Conservation (phyloP, 768 basidiomycete species). For the Phylloporus arenicola region DNA sequence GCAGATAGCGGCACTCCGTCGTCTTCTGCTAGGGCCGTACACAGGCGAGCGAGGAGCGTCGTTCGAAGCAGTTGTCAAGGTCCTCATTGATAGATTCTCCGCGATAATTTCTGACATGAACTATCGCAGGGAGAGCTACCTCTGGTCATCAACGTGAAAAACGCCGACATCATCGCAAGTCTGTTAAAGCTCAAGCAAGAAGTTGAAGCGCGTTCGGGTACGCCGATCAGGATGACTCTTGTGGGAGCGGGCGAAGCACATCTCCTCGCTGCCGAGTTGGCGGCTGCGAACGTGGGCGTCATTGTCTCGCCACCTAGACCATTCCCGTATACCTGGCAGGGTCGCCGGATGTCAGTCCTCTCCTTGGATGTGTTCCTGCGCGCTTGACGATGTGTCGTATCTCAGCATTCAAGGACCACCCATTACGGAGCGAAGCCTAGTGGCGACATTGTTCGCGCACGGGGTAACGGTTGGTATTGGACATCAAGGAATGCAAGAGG, state of each 20-base stretch:
- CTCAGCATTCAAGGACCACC: conserved; percentile 66
- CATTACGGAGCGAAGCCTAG: conserved; percentile 56
- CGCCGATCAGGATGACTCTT: conserved; percentile 42
- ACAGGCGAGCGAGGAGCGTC: conserved; percentile 20
- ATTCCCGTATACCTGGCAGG: conserved; percentile 64
- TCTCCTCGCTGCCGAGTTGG: conserved; percentile 41
- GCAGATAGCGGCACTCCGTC: conserved; percentile 53
- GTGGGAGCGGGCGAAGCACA: conserved; percentile 55
- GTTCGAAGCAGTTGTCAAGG: conserved; percentile 37
- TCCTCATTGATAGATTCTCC: conserved; percentile 12
- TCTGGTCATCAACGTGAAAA: conserved; percentile 62
- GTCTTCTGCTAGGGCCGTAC: conserved; percentile 36
- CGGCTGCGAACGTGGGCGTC: conserved; percentile 60
- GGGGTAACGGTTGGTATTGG: conserved; percentile 65
- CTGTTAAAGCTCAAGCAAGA: conserved; percentile 57
- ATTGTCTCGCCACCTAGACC: conserved; percentile 61
- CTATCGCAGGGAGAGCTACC: conserved; percentile 47
- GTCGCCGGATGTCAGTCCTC: conserved; percentile 50
- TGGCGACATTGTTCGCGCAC: conserved; percentile 52
- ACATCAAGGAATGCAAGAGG: conserved; percentile 38
- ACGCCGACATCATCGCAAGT: conserved; percentile 71
- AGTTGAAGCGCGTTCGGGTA: conserved; percentile 35
- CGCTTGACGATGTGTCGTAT: not conserved
- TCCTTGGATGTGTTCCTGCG: not conserved
- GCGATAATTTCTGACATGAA: not conserved